phyloP scores from a whole-genome alignment of 2,329 filamentous ascomycete genomes.

The Arthrinium phaeospermum region DNA sequence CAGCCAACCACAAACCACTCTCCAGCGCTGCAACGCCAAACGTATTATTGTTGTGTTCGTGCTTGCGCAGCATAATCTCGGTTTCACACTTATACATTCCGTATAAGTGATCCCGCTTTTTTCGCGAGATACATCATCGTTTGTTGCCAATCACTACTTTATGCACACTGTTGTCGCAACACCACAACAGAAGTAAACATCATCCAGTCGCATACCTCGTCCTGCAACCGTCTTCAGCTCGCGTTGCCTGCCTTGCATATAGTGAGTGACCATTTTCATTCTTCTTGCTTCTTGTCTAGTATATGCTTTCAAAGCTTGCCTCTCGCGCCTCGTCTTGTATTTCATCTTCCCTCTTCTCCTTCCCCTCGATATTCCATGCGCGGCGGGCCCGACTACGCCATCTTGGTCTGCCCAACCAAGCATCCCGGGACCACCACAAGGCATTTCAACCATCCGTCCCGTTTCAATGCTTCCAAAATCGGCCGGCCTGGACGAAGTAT shows the following conservation, averaged over 20 bases:
- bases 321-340: not conserved
- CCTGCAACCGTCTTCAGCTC: conserved; percentile 2
- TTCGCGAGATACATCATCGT: not conserved
- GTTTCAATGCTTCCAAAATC: conserved; percentile 8
- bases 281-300: not conserved
- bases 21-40: conserved; percentile 6
- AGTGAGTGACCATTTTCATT: not conserved
- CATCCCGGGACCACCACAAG: not conserved
- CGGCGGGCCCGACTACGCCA: not conserved
- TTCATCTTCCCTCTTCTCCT: not conserved
- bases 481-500: not conserved
- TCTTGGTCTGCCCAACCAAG: not conserved
- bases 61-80: not conserved
- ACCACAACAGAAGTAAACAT: conserved; percentile 13
- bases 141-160: not conserved
- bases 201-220: conserved; percentile 15
- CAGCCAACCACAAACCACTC: conserved; percentile 18
- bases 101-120: not conserved
- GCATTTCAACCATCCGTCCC: not conserved
- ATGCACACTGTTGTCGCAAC: conserved; percentile 1
- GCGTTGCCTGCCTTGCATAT: conserved; percentile 1
- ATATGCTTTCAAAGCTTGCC: not conserved
- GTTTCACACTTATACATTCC: not conserved
- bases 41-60: not conserved
- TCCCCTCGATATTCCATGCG: not conserved